A percentile compares a stretch with the other conserved stretches of the same genome.
These are phyloP conservation scores for Rhodosporidiobolus sp. DNA, from an alignment of 768 basidiomycete genomes.

Conservation along the genomic window DNA sequence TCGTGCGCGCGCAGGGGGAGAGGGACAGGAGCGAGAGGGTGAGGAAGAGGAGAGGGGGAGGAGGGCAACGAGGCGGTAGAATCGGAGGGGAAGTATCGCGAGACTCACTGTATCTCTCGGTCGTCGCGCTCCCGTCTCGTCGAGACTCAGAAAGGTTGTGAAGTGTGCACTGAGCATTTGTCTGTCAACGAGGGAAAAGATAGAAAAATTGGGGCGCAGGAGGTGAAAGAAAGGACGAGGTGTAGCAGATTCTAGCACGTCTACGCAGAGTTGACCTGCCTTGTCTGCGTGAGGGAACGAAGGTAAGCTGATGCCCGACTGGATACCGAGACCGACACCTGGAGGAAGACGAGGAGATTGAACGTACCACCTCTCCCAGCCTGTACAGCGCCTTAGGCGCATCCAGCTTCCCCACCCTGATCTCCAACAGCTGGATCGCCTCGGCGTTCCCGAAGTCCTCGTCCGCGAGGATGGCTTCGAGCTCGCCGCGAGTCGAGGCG, in stretches of 20 bases:
- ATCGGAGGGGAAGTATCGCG: no score
- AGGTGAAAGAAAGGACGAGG: no score
- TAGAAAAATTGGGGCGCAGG: no score
- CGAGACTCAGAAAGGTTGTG: no score
- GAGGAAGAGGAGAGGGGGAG: not conserved
- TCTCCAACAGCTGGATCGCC: not conserved
- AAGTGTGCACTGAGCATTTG: no score
- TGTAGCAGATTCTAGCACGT: no score
- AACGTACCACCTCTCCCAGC: not conserved
- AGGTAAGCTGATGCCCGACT: not conserved
- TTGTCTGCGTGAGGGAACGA: not conserved
- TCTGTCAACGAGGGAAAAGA: no score
- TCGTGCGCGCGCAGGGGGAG: not conserved
- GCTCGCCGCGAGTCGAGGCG: not conserved
- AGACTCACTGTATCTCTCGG: no score
- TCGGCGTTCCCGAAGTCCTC: not conserved
- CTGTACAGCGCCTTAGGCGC: not conserved
- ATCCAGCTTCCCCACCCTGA: not conserved
- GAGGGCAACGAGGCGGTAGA: slow-evolving; percentile 6
- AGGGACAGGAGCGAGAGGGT: not conserved
- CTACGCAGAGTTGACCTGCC: slow-evolving; percentile 1
- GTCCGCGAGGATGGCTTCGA: not conserved
- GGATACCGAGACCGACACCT: no score
- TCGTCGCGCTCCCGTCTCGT: no score
- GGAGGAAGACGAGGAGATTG: no score